Evolutionary conservation across 2,329 filamentous ascomycete genomes (phyloP), one percentile per base, ranked within the genome.

Genomic region (Cladosporium sp.): DNA sequence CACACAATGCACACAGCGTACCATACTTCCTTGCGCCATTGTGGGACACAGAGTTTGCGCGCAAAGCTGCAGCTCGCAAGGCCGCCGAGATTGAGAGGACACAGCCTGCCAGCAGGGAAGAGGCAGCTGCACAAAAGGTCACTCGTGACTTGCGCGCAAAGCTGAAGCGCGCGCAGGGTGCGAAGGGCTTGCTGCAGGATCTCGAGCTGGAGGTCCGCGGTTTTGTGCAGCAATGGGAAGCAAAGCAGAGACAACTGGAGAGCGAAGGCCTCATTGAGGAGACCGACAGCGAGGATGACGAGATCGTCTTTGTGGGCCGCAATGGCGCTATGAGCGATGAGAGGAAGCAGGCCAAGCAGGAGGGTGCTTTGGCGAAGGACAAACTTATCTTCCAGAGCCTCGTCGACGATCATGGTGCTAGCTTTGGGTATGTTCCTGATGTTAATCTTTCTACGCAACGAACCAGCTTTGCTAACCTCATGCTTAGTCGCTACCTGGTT

Each of bases 1-100:
- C 92, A 13, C 84, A 97, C 72, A 87, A 86, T 4, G 82, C 90
- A 51, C 86, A 88, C 66, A 75, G 82, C 59, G 85, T 97, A 15
- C 94, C 92, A 0, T 97, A 97, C 77, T 91, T 93, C 69, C 80
- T 97, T 56, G 93, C 93, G 2, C 84, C 88, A 15, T 83, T 91
- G 61, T 96, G 91, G 91, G 91, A 96, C 66, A 79, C 81, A 1
- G 73, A 75, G 22, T 74, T 77, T 45, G 73, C 74, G 13, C 69
- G 69, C 4, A 60, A 60, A 28, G 60, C 61, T 9, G 44, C 58
- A 34, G 64, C 65, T 42, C 63, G 68, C 62, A 74, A 77, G 63
- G 71, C 77, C 25, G 58, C 70, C 72, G 47, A 66, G 73, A 64
- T 56, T 74, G 45, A 48, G 25, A 48, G 45, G 78, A 45, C 42